These are phyloP conservation scores for Pinus albicaulis DNA, from an alignment of 75 land plant genomes.

Conservation along the genomic window DNA sequence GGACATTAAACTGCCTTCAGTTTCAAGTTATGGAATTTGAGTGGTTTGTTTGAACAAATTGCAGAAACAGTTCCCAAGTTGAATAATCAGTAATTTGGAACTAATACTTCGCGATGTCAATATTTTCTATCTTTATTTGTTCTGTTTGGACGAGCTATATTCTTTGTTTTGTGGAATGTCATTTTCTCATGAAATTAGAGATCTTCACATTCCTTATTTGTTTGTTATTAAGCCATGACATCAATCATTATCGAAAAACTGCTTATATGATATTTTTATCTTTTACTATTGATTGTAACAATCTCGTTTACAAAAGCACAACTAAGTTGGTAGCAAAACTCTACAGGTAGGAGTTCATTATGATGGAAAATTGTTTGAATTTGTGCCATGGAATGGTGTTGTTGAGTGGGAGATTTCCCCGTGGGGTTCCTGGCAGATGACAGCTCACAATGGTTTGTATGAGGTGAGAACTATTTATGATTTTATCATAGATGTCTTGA, in stretches of 20 bases:
- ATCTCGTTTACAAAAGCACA: neutral
- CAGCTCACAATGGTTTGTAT: constrained; percentile 53
- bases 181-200: neutral
- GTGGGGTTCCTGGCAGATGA: constrained; percentile 87
- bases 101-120: neutral
- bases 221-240: neutral
- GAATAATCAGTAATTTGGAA: neutral
- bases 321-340: neutral
- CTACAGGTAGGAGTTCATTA: constrained; percentile 89
- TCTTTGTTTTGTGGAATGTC: neutral
- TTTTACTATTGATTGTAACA: neutral
- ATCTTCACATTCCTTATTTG: neutral
- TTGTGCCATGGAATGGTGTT: constrained; percentile 92
- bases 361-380: constrained; percentile 80
- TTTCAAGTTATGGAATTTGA: neutral
- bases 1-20: neutral
- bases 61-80: no score
- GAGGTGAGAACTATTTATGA: constrained; percentile 38
- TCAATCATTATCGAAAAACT: neutral
- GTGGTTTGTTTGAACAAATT: neutral
- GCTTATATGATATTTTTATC: neutral
- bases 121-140: neutral
- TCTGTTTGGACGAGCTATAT: neutral
- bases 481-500: neutral
- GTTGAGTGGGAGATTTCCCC: constrained; percentile 80